Conservation (phyloP, 106 monocot species). For the Dactylorhiza incarnata region DNA sequence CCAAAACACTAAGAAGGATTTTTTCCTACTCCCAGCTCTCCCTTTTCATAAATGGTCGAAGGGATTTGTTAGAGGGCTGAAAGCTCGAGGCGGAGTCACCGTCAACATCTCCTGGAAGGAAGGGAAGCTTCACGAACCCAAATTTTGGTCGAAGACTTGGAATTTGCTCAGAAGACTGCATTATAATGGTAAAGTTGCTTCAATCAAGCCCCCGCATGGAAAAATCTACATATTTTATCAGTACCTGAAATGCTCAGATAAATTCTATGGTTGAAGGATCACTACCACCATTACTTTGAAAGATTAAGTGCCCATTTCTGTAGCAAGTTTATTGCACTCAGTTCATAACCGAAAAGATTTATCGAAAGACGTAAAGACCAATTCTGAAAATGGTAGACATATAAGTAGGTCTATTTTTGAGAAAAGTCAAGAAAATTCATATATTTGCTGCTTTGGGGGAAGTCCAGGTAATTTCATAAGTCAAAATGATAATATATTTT, state of each 20-base stretch:
- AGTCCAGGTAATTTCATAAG: too few species aligned
- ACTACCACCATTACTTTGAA: not conserved
- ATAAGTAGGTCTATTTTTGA: too few species aligned
- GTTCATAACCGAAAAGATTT: too few species aligned
- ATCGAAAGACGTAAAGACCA: too few species aligned
- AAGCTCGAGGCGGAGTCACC: conserved; percentile 61
- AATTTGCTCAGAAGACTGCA: conserved; percentile 41
- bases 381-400: too few species aligned
- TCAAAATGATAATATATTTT: too few species aligned
- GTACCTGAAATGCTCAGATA: conserved; percentile 40
- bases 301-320: not conserved
- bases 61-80: conserved; percentile 69
- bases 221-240: conserved; percentile 43
- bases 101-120: conserved; percentile 82
- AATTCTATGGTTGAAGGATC: not conserved
- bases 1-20: conserved; percentile 55
- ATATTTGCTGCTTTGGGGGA: too few species aligned
- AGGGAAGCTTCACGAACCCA: conserved; percentile 58
- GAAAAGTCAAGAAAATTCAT: too few species aligned
- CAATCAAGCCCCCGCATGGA: conserved; percentile 21
- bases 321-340: not conserved
- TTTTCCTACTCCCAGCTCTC: conserved; percentile 78
- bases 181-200: conserved; percentile 33
- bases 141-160: conserved; percentile 36
- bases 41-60: conserved; percentile 70